A percentile compares a stretch with the other conserved stretches of the same genome.
phyloP scores from a whole-genome alignment of 2,329 filamentous ascomycete species.

The Hypoxylon sp. region DNA sequence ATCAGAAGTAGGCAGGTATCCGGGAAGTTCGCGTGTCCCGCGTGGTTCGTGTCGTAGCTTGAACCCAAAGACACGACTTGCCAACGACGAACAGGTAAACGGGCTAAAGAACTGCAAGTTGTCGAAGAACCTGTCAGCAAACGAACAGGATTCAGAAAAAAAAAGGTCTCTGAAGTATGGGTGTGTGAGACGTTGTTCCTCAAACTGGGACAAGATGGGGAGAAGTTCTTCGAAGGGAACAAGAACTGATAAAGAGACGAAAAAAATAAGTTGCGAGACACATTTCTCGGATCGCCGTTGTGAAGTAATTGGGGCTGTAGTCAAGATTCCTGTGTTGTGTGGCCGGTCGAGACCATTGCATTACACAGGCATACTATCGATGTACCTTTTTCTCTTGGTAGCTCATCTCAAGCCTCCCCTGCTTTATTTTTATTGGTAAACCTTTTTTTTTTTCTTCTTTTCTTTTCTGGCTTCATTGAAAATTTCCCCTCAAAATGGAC shows the following conservation, averaged over 20 bases:
- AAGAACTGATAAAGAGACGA: conserved; percentile 49
- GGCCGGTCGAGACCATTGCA: conserved; percentile 48
- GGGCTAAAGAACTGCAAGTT: conserved; percentile 43
- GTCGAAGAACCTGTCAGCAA: conserved; percentile 49
- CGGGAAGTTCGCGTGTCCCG: conserved; percentile 53
- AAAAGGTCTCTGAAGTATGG: conserved; percentile 36
- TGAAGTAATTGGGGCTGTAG: conserved; percentile 48
- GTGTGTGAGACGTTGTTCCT: conserved; percentile 53
- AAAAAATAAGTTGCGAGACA: conserved; percentile 50
- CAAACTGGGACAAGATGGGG: conserved; percentile 44
- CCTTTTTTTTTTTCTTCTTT: conserved; percentile 29
- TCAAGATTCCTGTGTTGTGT: conserved; percentile 46
- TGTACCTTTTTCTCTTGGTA: conserved; percentile 49
- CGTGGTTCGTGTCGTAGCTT: conserved; percentile 49
- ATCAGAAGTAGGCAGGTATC: conserved; percentile 56
- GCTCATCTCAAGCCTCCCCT: conserved; percentile 43
- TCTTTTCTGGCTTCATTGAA: conserved; percentile 26
- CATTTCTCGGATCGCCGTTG: conserved; percentile 48
- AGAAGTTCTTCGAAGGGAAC: conserved; percentile 47
- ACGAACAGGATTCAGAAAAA: conserved; percentile 40
- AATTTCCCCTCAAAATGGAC: conserved; percentile 17
- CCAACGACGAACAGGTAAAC: conserved; percentile 45
- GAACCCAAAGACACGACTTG: conserved; percentile 45
- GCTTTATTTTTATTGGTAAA: conserved; percentile 42
- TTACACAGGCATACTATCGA: conserved; percentile 49